Conservation (phyloP, 306 rosid genomes). For the Urtica urens region DNA sequence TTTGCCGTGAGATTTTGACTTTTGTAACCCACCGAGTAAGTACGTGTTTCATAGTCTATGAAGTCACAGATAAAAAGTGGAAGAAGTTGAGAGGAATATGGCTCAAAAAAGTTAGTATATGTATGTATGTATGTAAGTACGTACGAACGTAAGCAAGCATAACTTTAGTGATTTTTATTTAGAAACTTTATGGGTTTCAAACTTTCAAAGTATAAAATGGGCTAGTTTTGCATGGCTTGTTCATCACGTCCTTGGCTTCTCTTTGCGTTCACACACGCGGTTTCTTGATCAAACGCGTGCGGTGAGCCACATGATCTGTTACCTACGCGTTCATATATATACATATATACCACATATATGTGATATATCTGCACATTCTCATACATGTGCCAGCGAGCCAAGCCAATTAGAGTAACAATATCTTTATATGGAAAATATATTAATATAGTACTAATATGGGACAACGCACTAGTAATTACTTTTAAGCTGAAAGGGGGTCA, state of each 20-base stretch:
- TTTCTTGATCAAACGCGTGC: slow-evolving; percentile 17
- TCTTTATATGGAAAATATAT: too few species aligned
- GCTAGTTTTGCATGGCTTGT: slow-evolving; percentile 15
- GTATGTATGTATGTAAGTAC: background rate
- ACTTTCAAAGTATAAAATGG: background rate
- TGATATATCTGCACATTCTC: background rate
- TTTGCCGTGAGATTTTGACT: slow-evolving; percentile 39
- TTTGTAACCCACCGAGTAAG: background rate
- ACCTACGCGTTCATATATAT: slow-evolving; percentile 12
- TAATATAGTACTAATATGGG: too few species aligned
- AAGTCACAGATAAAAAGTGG: slow-evolving; percentile 5
- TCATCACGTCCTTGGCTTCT: background rate
- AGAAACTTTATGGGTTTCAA: too few species aligned
- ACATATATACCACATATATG: slow-evolving; percentile 1
- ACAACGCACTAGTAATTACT: too few species aligned
- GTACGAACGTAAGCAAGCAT: too few species aligned
- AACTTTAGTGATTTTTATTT: too few species aligned
- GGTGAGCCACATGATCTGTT: slow-evolving; percentile 6
- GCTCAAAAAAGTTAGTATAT: slow-evolving; percentile 7
- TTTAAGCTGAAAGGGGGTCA: too few species aligned
- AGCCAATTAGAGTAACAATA: too few species aligned
- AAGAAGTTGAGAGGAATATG: background rate
- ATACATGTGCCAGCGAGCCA: too few species aligned
- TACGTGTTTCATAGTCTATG: background rate
- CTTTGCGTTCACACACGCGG: slow-evolving; percentile 27